phyloP scores from a whole-genome alignment of 768 basidiomycete genomes.

The Tulasnella sp. region DNA sequence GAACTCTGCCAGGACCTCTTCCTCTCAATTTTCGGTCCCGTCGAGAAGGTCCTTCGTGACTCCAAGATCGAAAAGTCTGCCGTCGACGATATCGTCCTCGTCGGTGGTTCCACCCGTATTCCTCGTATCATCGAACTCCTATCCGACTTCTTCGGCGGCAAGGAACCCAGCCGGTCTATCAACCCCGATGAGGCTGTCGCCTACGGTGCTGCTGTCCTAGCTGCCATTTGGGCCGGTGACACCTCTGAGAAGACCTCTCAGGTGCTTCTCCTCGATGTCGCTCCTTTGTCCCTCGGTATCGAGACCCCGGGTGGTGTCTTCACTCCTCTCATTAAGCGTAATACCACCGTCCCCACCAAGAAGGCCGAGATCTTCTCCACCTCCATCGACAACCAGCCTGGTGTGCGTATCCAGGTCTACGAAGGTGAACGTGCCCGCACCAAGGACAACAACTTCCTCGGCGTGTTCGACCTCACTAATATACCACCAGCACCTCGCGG shows the following conservation, averaged over 20 bases:
- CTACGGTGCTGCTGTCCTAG: conserved; percentile 69
- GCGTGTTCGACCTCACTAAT: conserved; percentile 48
- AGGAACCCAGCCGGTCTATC: conserved; percentile 62
- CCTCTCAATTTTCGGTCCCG: conserved; percentile 45
- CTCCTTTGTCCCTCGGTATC: conserved; percentile 53
- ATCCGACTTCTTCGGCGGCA: conserved; percentile 62
- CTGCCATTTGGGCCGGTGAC: conserved; percentile 59
- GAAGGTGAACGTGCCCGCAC: conserved; percentile 48
- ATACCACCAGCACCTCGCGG: conserved; percentile 48
- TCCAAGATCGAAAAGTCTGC: conserved; percentile 51
- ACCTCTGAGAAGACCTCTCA: conserved; percentile 51
- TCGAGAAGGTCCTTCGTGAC: conserved; percentile 54
- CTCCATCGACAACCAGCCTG: conserved; percentile 51
- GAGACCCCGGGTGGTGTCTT: conserved; percentile 66
- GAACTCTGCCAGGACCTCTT: conserved; percentile 48
- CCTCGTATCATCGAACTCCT: conserved; percentile 60
- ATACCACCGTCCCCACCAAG: conserved; percentile 57
- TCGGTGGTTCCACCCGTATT: conserved; percentile 51
- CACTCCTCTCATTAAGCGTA: conserved; percentile 55
- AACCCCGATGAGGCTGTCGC: conserved; percentile 75
- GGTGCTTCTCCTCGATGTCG: conserved; percentile 54
- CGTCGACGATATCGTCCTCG: conserved; percentile 51
- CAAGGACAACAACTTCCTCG: conserved; percentile 50
- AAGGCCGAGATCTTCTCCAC: conserved; percentile 54
- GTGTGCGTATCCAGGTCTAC: conserved; percentile 50